phyloP scores from a whole-genome alignment of 345 rosid species.

The Erysimum cheiranthoides region DNA sequence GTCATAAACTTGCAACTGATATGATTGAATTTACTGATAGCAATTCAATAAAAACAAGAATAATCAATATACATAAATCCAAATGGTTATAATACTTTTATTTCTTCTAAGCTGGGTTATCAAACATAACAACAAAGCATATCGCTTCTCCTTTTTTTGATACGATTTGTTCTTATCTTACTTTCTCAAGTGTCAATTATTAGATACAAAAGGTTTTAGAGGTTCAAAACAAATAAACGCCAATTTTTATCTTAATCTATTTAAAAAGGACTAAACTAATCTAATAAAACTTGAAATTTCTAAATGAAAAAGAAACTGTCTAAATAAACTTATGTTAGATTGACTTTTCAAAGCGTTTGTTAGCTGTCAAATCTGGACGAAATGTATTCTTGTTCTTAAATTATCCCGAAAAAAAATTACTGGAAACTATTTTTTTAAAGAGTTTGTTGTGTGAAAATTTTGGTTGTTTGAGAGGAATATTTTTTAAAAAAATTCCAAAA shows the following conservation, averaged over 20 bases:
- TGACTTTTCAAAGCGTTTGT: no score
- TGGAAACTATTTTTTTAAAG: no score
- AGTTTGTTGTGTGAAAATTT: neutral
- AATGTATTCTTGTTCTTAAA: no score
- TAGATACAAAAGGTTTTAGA: neutral
- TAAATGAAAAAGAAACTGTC: no score
- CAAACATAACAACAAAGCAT: constrained; percentile 2
- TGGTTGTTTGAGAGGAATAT: neutral
- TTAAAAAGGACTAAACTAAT: no score
- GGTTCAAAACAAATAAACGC: no score
- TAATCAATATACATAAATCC: constrained; percentile 2
- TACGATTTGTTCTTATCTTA: constrained; percentile 26
- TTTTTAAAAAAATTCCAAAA: no score
- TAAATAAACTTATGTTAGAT: no score
- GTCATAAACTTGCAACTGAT: constrained; percentile 9
- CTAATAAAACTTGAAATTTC: no score
- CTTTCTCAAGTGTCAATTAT: constrained; percentile 12
- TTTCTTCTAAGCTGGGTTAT: constrained; percentile 9
- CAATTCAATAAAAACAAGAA: constrained; percentile 33
- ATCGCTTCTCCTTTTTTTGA: neutral
- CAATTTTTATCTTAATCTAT: no score
- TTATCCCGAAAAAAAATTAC: no score
- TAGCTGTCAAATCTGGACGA: no score
- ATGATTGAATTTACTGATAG: constrained; percentile 20
- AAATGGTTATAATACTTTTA: constrained; percentile 20